Evolutionary conservation across 768 basidiomycete species (phyloP).

Genomic region (Xanthoconium stramineum): DNA sequence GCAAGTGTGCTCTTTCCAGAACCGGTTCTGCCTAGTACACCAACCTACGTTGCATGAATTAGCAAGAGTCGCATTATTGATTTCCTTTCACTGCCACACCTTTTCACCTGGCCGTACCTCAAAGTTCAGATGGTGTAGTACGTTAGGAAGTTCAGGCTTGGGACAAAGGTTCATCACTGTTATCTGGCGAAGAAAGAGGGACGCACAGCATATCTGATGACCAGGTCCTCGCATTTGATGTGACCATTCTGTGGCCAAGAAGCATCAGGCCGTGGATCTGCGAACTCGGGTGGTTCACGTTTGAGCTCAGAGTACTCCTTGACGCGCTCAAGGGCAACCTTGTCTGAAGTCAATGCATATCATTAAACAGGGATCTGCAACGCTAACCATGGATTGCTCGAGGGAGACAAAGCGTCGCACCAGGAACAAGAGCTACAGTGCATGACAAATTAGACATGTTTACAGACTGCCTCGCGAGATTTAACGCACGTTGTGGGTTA

Average conservation of each 20-base stretch:
- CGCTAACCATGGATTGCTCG: constrained; percentile 84
- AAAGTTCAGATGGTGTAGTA: constrained; percentile 78
- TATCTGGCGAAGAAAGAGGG: constrained; percentile 1
- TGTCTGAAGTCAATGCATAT: constrained; percentile 1
- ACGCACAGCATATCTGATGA: constrained; percentile 74
- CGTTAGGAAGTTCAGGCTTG: constrained; percentile 83
- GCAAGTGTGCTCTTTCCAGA: constrained; percentile 82
- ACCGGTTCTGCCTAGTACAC: constrained; percentile 66
- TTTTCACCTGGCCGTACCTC: constrained; percentile 73
- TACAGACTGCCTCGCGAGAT: neutral
- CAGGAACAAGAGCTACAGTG: constrained; percentile 53
- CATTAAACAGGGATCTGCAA: neutral
- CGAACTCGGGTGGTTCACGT: constrained; percentile 77
- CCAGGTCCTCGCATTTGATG: constrained; percentile 69
- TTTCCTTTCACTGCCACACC: constrained; percentile 33
- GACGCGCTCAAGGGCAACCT: constrained; percentile 85
- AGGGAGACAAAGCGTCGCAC: constrained; percentile 82
- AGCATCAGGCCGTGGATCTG: constrained; percentile 78
- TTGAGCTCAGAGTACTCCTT: constrained; percentile 85
- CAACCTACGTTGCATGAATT: constrained; percentile 41
- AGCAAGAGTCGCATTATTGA: neutral
- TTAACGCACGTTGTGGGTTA: constrained; percentile 59
- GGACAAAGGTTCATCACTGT: neutral
- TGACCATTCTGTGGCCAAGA: constrained; percentile 75
- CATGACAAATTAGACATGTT: constrained; percentile 17